A percentile compares a stretch with the other conserved stretches of the same genome.
Evolutionary conservation across 1,284 basidiomycete genomes (phyloP).

Genomic region (Fistulinella staudtii): DNA sequence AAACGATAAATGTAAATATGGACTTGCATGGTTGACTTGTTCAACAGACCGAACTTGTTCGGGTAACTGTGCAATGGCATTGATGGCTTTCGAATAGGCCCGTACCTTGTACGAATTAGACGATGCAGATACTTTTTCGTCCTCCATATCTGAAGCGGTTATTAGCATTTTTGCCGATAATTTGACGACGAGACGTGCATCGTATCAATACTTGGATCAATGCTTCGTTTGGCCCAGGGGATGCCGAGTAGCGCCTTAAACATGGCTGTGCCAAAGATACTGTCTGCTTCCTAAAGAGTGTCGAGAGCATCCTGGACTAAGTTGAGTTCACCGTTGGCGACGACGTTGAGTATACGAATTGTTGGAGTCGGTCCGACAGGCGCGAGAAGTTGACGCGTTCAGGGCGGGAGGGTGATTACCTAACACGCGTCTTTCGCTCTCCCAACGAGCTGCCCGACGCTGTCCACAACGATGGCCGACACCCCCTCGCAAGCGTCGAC

Average conservation of each 20-base stretch:
- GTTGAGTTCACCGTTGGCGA: not conserved
- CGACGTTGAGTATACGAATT: too few species aligned
- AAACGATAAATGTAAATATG: not conserved
- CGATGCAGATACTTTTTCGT: conserved; percentile 37
- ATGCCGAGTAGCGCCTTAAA: conserved; percentile 17
- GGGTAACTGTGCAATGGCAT: conserved; percentile 35
- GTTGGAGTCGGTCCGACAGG: too few species aligned
- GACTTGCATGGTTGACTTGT: conserved; percentile 34
- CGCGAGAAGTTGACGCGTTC: too few species aligned
- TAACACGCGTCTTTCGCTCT: conserved; percentile 24
- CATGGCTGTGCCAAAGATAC: conserved; percentile 2
- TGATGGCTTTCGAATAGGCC: conserved; percentile 47
- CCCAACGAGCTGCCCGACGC: not conserved
- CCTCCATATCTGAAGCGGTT: conserved; percentile 37
- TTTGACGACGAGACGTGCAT: conserved; percentile 30
- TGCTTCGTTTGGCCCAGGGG: conserved; percentile 36
- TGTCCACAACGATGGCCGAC: conserved; percentile 25
- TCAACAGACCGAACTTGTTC: conserved; percentile 41
- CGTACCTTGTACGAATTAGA: conserved; percentile 47
- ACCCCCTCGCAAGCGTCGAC: conserved; percentile 26
- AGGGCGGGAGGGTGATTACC: conserved; percentile 16
- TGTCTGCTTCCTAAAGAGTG: conserved; percentile 12
- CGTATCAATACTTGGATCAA: conserved; percentile 41
- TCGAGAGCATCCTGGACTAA: conserved; percentile 15
- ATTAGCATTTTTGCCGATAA: not conserved